Percentiles rank a stretch among this genome's conserved stretches.
These are phyloP conservation scores for Fusarium sulawesiense DNA, from an alignment of 2,329 filamentous ascomycete species.

Conservation along the genomic window DNA sequence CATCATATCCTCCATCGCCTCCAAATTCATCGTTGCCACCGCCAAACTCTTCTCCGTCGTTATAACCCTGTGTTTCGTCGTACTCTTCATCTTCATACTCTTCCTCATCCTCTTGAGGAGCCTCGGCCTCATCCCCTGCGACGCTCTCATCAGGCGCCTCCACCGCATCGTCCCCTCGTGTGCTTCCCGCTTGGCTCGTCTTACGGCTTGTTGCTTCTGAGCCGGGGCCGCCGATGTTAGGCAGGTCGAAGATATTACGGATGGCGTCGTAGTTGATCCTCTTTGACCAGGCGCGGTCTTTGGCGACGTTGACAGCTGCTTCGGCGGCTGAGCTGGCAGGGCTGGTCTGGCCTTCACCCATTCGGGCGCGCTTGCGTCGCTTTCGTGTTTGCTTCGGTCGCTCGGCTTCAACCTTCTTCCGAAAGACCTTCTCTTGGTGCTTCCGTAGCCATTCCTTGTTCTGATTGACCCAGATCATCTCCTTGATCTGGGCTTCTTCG, in stretches of 20 bases:
- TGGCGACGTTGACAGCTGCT: slow-evolving; percentile 74
- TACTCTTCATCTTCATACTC: slow-evolving; percentile 53
- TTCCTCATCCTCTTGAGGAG: slow-evolving; percentile 48
- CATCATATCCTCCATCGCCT: slow-evolving; percentile 50
- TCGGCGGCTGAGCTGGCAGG: slow-evolving; percentile 76
- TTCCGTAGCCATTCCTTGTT: slow-evolving; percentile 94
- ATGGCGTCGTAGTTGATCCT: slow-evolving; percentile 80
- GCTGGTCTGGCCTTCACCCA: slow-evolving; percentile 73
- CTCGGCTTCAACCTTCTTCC: slow-evolving; percentile 72
- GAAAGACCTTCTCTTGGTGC: slow-evolving; percentile 85
- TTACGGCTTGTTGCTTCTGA: slow-evolving; percentile 63
- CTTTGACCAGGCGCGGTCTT: slow-evolving; percentile 75
- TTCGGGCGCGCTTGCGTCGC: slow-evolving; percentile 65
- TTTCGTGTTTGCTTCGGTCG: slow-evolving; percentile 68
- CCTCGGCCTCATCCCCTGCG: slow-evolving; percentile 49
- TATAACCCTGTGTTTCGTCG: slow-evolving; percentile 51
- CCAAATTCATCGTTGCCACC: slow-evolving; percentile 48
- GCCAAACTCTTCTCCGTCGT: slow-evolving; percentile 50
- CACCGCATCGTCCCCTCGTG: slow-evolving; percentile 51
- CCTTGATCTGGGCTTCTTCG: slow-evolving; percentile 83
- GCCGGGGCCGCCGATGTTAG: slow-evolving; percentile 58
- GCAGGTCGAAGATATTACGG: slow-evolving; percentile 65
- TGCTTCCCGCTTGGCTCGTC: slow-evolving; percentile 54
- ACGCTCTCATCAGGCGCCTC: slow-evolving; percentile 53
- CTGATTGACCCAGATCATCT: slow-evolving; percentile 92